Evolutionary conservation across 78 protist species (phyloP).

Genomic region (Bigelowiella natans): DNA sequence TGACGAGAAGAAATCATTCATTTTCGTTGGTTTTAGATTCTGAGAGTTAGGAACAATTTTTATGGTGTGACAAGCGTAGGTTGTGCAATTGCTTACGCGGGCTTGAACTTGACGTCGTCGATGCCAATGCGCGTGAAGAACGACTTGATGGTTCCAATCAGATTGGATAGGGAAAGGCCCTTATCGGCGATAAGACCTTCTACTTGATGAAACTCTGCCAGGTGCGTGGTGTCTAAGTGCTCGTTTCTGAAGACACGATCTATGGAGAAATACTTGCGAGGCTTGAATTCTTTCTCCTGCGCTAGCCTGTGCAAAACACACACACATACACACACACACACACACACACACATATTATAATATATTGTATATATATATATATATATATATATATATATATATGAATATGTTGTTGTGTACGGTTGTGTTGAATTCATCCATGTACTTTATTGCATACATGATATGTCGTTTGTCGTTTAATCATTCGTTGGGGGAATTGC

Average conservation of each 20-base stretch:
- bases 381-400: not conserved
- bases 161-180: constrained; percentile 72
- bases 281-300: not conserved
- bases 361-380: not conserved
- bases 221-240: constrained; percentile 93
- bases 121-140: constrained; percentile 79
- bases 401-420: not conserved
- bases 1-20: not conserved
- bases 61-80: too few relatives aligned
- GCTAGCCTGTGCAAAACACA: not conserved
- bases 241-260: constrained; percentile 99
- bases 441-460: too few relatives aligned
- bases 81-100: too few relatives aligned
- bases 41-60: too few relatives aligned
- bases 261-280: constrained; percentile 73
- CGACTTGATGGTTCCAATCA: constrained; percentile 75
- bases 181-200: constrained; percentile 55
- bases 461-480: too few relatives aligned
- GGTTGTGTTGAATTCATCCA: too few relatives aligned
- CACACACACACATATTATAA: not conserved
- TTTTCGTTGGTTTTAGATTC: too few relatives aligned
- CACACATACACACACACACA: not conserved
- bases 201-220: constrained; percentile 97
- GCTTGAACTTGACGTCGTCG: constrained; percentile 74
- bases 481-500: too few relatives aligned